Base-by-base conservation (phyloP, 306 rosid species). In the Luffa acutangula region DNA sequence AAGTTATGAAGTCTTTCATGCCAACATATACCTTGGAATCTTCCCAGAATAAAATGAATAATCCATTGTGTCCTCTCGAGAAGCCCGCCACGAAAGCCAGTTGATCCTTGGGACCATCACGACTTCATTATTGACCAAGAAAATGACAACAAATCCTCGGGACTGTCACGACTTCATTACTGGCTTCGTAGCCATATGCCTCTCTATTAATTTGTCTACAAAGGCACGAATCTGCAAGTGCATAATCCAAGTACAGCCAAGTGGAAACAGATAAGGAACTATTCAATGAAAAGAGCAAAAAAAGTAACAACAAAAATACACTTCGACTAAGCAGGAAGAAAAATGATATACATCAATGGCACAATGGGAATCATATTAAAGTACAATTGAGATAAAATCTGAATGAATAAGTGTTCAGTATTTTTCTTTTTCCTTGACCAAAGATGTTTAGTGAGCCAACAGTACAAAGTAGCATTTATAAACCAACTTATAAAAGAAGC, bases 161-260 rank as follows among this genome's bases (percentile, higher is more conserved):
- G 66, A 83, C 58, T 83, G 79, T 89, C 85, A 89, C 25, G 90
- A 86, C 84, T 89, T 92, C 83, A 18, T 53, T 70, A 56, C 81
- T 7, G 91, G 81, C 82, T 89, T 90, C 34, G 37, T 66, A 48
- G 85, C 83, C 97, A 89, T 90, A 87, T 95, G 93, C 87, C 90
- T 95, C 87, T 91, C 97, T 70, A 93, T 91, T 88, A 96, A 86
- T 82, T 81, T 85, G 83, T 96, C 99, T 84, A 95, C 97, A 87
- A 93, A 95, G 58, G 99, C 85, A 78, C 96, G 99, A 59, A 89
- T 90, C 96, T 95, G 97, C 90, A 91, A 15, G 72, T 78, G 60
- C 76, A 80, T 82, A 66, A 87, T 80, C 71, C 78, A 85, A 76
- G 66, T 42, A 80, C 65, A 79, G 64, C 84, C 83, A 67, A 81